Base-by-base conservation (phyloP, 1,284 basidiomycete genomes). In the Cerioporus squamosus region DNA sequence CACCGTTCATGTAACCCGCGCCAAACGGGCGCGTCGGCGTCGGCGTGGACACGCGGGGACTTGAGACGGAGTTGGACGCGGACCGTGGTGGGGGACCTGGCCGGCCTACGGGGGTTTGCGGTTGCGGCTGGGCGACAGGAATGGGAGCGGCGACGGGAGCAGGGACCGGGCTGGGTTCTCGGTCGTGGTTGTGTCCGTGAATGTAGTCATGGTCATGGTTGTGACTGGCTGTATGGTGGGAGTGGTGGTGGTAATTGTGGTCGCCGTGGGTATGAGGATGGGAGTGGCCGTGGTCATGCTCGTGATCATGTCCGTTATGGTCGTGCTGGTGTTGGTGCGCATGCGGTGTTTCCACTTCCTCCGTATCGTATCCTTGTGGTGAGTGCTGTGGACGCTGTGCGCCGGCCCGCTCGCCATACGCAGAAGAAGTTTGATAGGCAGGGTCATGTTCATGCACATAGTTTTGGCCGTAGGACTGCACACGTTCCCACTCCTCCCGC, bases 401-500 rank as follows among this genome's bases (percentile, higher is more conserved):
- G 36, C 64, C 63, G 31, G 64, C 47, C 44, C 56, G 59, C 7
- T 64, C 52, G 57, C 51, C 54, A 50, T 64, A 67, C 36, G 66
- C 66, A 62, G 70, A 68, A 64, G 68, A 59, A 45, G 60, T 66
- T 56, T 68, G 68, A 70, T 70, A 68, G 63, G 60, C 61, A 50
- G 69, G 63, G 60, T 67, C 62, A 44, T 67, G 64, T 45, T 62
- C 62, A 51, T 67, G 65, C 50, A 62, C 65, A 60, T 70, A 68
- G 59, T 64, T 67, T 45, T 66, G 67, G 55, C 66, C 67, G 54
- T 71, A 69, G 47, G 62, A 60, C 59, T 68, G 75, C 72, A 59
- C 55, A 53, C 71, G 70, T 53, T 74, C 70, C 76, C 74, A 76
- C 54, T 79, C 74, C 53, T 77, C 76, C 50, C 77, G 72, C 63